These are phyloP conservation scores for Sarcomyxa edulis DNA, from an alignment of 768 basidiomycete species.

Conservation along the genomic window DNA sequence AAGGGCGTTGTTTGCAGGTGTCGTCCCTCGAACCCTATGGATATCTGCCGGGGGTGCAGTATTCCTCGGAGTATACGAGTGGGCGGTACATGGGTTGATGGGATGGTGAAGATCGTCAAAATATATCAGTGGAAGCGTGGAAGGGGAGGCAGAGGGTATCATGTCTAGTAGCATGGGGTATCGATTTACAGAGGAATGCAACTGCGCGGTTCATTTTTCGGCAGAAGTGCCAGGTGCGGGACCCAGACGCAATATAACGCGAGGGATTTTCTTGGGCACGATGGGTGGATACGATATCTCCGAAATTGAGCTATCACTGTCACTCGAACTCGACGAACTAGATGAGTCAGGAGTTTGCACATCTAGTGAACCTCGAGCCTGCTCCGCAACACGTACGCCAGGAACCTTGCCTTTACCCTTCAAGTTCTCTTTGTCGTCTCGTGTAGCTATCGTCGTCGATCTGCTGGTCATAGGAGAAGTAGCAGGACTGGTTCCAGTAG, in stretches of 20 bases:
- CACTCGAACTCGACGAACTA: too few species aligned
- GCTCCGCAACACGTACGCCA: too few species aligned
- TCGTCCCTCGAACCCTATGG: constrained; percentile 90
- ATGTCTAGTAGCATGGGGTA: too few species aligned
- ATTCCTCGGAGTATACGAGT: constrained; percentile 96
- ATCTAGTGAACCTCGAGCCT: too few species aligned
- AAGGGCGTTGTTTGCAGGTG: constrained; percentile 77
- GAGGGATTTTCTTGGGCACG: constrained; percentile 21
- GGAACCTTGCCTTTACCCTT: constrained; percentile 7
- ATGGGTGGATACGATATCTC: background rate
- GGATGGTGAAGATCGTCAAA: constrained; percentile 11
- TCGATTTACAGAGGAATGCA: background rate
- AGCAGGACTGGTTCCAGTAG: constrained; percentile 9
- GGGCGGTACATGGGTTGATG: constrained; percentile 53
- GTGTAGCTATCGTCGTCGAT: constrained; percentile 6
- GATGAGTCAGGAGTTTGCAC: too few species aligned
- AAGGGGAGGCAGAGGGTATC: too few species aligned
- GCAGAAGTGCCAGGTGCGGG: constrained; percentile 11
- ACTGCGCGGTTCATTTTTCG: too few species aligned
- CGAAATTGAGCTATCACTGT: too few species aligned
- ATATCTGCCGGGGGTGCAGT: constrained; percentile 96
- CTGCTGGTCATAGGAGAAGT: too few species aligned
- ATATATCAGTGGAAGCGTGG: constrained; percentile 4
- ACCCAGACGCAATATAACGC: constrained; percentile 27
- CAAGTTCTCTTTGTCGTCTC: too few species aligned